Conservation (phyloP, 257 asterid species). For the Nyctanthes arbortristis region DNA sequence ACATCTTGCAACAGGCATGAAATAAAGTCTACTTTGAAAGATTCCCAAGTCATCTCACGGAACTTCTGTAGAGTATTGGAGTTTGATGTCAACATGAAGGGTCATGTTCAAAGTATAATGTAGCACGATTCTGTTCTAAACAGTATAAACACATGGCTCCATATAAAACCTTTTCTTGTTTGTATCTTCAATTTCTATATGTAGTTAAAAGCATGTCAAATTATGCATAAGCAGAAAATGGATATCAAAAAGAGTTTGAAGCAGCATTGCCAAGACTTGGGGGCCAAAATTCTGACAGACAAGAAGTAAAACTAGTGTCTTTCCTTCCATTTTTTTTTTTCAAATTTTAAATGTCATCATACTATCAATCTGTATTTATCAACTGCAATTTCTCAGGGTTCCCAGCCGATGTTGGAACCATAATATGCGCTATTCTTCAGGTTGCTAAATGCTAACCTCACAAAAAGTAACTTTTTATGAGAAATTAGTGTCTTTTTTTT, state of each 20-base stretch:
- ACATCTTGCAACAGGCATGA: too few relatives aligned
- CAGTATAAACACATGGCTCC: background rate
- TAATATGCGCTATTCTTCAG: slow-evolving; percentile 78
- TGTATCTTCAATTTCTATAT: background rate
- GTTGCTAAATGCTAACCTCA: too few relatives aligned
- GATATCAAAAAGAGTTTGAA: slow-evolving; percentile 72
- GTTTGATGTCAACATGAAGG: too few relatives aligned
- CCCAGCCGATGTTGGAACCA: slow-evolving; percentile 83
- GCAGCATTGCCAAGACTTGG: slow-evolving; percentile 62
- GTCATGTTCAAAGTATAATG: too few relatives aligned
- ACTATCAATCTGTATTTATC: background rate
- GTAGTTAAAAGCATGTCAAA: background rate
- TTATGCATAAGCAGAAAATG: slow-evolving; percentile 62
- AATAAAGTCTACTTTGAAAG: too few relatives aligned
- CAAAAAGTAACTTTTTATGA: slow-evolving; percentile 12
- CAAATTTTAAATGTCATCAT: too few relatives aligned
- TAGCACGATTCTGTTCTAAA: background rate
- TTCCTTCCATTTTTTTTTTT: too few relatives aligned
- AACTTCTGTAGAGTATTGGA: too few relatives aligned
- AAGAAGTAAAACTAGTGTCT: too few relatives aligned
- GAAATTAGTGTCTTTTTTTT: background rate
- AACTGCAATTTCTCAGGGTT: slow-evolving; percentile 50
- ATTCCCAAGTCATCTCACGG: too few relatives aligned
- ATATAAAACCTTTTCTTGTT: background rate
- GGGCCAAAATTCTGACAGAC: slow-evolving; percentile 62